phyloP scores from a whole-genome alignment of 306 rosid species.

The Begonia fuchsioides region DNA sequence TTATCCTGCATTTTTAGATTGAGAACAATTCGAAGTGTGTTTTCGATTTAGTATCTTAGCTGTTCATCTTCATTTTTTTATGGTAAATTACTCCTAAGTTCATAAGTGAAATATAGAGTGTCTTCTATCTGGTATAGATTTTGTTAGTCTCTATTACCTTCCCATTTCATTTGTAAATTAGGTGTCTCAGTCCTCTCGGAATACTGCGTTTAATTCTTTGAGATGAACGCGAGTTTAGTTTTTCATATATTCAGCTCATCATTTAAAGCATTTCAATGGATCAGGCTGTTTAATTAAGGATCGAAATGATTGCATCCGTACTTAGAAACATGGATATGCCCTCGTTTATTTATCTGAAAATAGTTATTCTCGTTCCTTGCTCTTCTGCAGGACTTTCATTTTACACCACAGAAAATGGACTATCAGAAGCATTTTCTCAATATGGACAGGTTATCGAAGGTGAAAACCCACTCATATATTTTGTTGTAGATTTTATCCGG shows the following conservation, averaged over 20 bases:
- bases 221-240: not conserved
- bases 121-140: too few species aligned
- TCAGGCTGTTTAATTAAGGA: too few species aligned
- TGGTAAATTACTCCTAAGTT: too few species aligned
- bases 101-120: too few species aligned
- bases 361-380: not conserved
- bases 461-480: slow-evolving; percentile 10
- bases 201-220: not conserved
- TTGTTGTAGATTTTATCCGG: not conserved
- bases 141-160: too few species aligned
- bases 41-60: too few species aligned
- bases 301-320: not conserved
- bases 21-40: too few species aligned
- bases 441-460: slow-evolving; percentile 87
- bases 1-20: too few species aligned
- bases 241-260: not conserved
- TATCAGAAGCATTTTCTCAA: slow-evolving; percentile 65
- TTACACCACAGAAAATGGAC: slow-evolving; percentile 47
- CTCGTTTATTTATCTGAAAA: not conserved
- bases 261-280: not conserved
- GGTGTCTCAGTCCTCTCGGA: too few species aligned
- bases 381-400: slow-evolving; percentile 52
- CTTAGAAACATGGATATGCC: not conserved
- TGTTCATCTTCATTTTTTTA: too few species aligned
- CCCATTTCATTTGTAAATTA: too few species aligned